Evolutionary conservation across 495 filamentous ascomycete species (phyloP), one percentile per base, ranked within the genome.

Genomic region (Amphirosellinia nigrospora): DNA sequence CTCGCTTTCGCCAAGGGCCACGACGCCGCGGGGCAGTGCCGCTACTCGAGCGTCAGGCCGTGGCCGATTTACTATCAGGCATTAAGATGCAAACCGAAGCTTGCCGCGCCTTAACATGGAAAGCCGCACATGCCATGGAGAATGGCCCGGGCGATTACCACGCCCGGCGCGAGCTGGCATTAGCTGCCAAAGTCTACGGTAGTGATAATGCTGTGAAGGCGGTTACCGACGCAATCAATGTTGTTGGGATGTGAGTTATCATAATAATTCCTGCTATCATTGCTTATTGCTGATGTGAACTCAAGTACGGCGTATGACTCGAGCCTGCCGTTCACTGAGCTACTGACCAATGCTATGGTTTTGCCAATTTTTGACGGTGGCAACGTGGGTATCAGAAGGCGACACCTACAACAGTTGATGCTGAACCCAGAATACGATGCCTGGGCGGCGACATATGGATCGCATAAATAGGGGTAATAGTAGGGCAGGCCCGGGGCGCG

Each of bases 341-440:
- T 88, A 11, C 67, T 88, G 60, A 84, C 84, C 62, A 80, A 81
- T 68, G 86, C 84, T 0, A 79, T 83, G 70, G 82, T 80, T 30
- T 64, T 89, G 64, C 85, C 86, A 0, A 82, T 87, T 21, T 86
- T 87, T 64, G 85, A 86, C 69, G 85, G 86, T 3, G 86, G 87
- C 3, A 89, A 89, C 75, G 81, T 88, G 19, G 86, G 86, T 0
- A 80, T 88, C 11, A 72, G 86, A 60, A 79, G 86, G 53, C 76
- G 86, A 21, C 82, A 86, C 66, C 66, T 88, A 64, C 81, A 88
- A 66, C 77, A 80, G 41, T 71, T 88, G 11, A 82, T 89, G 74
- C 70, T 81, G 46, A 73, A 72, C 15, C 76, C 82, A 7, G 81
- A 75, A 26, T 88, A 88, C 74, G 78, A 85, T 69, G 77, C 86